Percentiles rank a stretch among this genome's conserved stretches.
Conservation (phyloP, 2,329 filamentous ascomycete species). For the Moelleriella libera region DNA sequence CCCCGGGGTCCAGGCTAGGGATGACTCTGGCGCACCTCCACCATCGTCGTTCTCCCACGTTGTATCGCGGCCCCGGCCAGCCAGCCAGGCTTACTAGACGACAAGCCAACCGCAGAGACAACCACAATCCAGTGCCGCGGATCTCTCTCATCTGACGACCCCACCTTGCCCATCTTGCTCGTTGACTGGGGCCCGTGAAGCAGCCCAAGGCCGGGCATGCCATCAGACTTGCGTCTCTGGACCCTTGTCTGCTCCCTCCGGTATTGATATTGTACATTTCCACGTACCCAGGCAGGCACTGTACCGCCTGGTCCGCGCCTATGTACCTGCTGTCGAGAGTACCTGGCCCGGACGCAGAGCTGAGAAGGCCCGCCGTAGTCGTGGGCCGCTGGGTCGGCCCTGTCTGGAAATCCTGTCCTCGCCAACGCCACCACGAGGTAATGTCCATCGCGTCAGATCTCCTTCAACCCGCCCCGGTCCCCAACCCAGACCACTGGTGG, state of each 20-base stretch:
- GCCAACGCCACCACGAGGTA: conserved; percentile 20
- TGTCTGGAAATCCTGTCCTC: conserved; percentile 6
- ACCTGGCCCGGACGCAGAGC: neutral
- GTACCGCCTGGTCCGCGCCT: no score
- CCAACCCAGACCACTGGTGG: conserved; percentile 5
- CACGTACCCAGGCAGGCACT: neutral
- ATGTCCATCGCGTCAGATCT: conserved; percentile 19
- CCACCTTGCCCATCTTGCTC: conserved; percentile 9
- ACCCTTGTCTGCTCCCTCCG: conserved; percentile 3
- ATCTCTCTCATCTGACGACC: conserved; percentile 11
- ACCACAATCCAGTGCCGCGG: conserved; percentile 19
- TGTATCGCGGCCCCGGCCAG: conserved; percentile 8
- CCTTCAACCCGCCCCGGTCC: conserved; percentile 9
- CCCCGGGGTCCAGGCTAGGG: neutral
- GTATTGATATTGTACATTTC: neutral
- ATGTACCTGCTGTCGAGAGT: neutral
- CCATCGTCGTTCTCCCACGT: conserved; percentile 7
- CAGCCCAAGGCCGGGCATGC: neutral
- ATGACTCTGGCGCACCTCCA: conserved; percentile 3
- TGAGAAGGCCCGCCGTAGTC: neutral
- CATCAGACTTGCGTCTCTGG: neutral
- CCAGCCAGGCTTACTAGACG: conserved; percentile 11
- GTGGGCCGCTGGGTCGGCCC: conserved; percentile 1
- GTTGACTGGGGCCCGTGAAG: conserved; percentile 1
- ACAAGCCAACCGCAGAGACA: conserved; percentile 10